These are phyloP conservation scores for Lipomyces yamanashiensis DNA, from an alignment of 805 yeast genomes.

Conservation along the genomic window DNA sequence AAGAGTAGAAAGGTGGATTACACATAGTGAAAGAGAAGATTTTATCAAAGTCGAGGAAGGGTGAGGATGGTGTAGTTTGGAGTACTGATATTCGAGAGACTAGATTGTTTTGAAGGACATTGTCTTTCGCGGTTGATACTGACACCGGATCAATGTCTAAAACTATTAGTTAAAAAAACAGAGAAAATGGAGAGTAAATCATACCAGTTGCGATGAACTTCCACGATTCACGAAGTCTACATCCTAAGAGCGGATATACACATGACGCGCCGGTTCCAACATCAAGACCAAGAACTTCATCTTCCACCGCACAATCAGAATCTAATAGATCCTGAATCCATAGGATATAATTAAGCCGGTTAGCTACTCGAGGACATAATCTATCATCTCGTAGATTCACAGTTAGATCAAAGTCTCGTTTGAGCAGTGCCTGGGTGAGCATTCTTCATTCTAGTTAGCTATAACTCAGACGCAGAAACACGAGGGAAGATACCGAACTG, in stretches of 20 bases:
- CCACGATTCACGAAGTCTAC: constrained; percentile 39
- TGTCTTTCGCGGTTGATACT: constrained; percentile 42
- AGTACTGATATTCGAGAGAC: constrained; percentile 35
- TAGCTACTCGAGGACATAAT: constrained; percentile 38
- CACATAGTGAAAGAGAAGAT: constrained; percentile 49
- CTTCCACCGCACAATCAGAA: constrained; percentile 1
- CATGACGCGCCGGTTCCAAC: constrained; percentile 56
- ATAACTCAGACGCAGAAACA: neutral
- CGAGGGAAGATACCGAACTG: constrained; percentile 22
- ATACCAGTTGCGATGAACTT: constrained; percentile 47
- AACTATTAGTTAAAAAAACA: neutral
- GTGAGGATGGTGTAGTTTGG: constrained; percentile 31
- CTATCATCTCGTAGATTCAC: constrained; percentile 23
- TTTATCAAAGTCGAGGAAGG: constrained; percentile 25
- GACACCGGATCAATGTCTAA: constrained; percentile 50
- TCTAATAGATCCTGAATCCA: constrained; percentile 41
- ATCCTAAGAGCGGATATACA: constrained; percentile 53
- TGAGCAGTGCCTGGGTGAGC: constrained; percentile 26
- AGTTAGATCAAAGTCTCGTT: constrained; percentile 28
- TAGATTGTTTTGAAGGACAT: constrained; percentile 43
- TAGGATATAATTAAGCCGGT: constrained; percentile 41
- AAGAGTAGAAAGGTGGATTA: constrained; percentile 59
- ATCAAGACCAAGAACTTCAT: neutral
- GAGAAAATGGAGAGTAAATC: neutral
- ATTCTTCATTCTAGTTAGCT: constrained; percentile 15